These are phyloP conservation scores for Biscogniauxia marginata DNA, from an alignment of 2,329 filamentous ascomycete species.

Conservation along the genomic window DNA sequence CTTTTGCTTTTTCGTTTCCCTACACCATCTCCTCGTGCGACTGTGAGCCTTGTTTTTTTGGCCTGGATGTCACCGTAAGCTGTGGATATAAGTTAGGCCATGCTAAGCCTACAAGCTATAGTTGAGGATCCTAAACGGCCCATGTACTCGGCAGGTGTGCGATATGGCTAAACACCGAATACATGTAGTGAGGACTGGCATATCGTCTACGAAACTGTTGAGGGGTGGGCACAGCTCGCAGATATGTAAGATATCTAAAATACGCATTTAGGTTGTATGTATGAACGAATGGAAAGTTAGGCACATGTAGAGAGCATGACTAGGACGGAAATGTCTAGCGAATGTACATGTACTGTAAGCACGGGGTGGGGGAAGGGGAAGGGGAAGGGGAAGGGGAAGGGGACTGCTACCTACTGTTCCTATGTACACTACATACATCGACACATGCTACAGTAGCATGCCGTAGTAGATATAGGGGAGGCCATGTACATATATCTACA, in stretches of 20 bases:
- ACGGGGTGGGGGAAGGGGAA: no score
- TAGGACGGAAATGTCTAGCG: no score
- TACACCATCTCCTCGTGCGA: neutral
- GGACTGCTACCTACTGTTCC: no score
- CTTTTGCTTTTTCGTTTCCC: neutral
- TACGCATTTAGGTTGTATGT: neutral
- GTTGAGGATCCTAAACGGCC: neutral
- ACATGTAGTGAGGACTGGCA: constrained; percentile 11
- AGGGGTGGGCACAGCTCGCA: neutral
- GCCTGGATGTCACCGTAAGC: neutral
- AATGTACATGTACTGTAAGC: no score
- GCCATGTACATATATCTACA: constrained; percentile 6
- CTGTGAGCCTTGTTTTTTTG: neutral
- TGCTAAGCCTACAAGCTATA: no score
- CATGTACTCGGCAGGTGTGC: neutral
- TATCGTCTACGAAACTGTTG: neutral
- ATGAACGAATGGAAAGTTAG: neutral
- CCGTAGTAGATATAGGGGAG: neutral
- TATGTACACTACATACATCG: no score
- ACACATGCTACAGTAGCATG: no score
- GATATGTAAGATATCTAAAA: neutral
- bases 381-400: no score
- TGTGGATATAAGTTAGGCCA: neutral
- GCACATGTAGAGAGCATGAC: neutral
- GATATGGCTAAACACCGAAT: neutral